These are phyloP conservation scores for Ruellia speciosa DNA, from an alignment of 305 asterid species.

Conservation along the genomic window DNA sequence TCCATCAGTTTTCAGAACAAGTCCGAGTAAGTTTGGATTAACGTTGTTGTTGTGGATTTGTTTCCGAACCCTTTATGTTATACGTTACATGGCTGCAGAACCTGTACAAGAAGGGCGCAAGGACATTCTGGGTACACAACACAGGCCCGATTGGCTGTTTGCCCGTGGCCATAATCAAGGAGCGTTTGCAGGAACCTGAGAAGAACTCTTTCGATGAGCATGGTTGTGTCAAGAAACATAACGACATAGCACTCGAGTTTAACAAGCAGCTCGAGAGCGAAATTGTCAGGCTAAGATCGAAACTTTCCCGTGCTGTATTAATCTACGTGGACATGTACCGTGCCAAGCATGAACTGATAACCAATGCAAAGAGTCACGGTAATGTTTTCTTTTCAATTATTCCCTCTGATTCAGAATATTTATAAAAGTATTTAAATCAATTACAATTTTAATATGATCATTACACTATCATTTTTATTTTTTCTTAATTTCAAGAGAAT, in stretches of 20 bases:
- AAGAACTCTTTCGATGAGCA: conserved; percentile 22
- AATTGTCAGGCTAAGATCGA: conserved; percentile 30
- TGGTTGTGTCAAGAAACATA: conserved; percentile 46
- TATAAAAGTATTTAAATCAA: too few species aligned
- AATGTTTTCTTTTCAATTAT: not conserved
- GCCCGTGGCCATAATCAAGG: conserved; percentile 20
- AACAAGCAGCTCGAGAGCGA: conserved; percentile 34
- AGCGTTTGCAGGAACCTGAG: conserved; percentile 24
- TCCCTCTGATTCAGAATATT: too few species aligned
- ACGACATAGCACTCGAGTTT: conserved; percentile 34
- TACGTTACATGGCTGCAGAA: conserved; percentile 24
- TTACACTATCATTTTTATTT: too few species aligned
- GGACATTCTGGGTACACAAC: conserved; percentile 58
- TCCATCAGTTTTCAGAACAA: conserved; percentile 36
- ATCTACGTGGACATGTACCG: conserved; percentile 43
- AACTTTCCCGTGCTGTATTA: conserved; percentile 29
- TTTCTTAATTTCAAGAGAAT: too few species aligned
- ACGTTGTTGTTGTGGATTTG: not conserved
- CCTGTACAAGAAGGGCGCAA: conserved; percentile 48
- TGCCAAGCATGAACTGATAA: conserved; percentile 44
- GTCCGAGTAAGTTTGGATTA: conserved; percentile 33
- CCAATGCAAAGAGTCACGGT: conserved; percentile 35
- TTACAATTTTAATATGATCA: too few species aligned
- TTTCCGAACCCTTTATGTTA: not conserved
- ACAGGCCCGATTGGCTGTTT: conserved; percentile 59